phyloP scores from a whole-genome alignment of 768 basidiomycete genomes.

The Rickenella mellea region DNA sequence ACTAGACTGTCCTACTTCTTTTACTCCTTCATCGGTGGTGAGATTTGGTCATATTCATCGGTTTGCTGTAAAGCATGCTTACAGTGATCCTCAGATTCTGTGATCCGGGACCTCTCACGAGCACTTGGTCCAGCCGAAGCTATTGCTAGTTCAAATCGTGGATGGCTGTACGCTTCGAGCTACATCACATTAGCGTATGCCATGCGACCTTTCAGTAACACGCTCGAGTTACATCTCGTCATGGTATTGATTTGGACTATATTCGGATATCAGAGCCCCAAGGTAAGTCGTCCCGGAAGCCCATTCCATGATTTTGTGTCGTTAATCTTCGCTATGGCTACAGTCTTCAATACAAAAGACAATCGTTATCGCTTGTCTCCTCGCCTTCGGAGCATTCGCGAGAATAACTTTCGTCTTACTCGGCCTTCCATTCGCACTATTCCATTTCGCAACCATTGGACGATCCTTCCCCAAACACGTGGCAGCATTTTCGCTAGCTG shows the following conservation, averaged over 20 bases:
- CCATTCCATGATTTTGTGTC: no score
- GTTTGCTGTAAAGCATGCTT: background rate
- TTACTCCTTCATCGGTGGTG: slow-evolving; percentile 25
- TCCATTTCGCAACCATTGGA: slow-evolving; percentile 9
- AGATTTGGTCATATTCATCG: background rate
- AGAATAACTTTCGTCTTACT: slow-evolving; percentile 27
- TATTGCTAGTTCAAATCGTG: no score
- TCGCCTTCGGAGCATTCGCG: slow-evolving; percentile 22
- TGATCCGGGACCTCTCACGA: no score
- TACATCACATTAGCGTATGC: slow-evolving; percentile 28
- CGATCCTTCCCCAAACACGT: background rate
- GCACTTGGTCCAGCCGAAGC: no score
- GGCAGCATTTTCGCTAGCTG: slow-evolving; percentile 15
- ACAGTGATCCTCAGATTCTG: slow-evolving; percentile 13
- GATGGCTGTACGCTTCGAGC: slow-evolving; percentile 15
- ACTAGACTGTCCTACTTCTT: slow-evolving; percentile 22
- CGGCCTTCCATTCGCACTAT: slow-evolving; percentile 19
- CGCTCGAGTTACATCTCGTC: slow-evolving; percentile 23
- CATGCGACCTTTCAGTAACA: slow-evolving; percentile 29
- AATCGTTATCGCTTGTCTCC: slow-evolving; percentile 17
- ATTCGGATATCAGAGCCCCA: background rate
- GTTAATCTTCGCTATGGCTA: slow-evolving; percentile 4
- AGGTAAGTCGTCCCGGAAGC: background rate
- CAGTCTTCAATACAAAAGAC: slow-evolving; percentile 5
- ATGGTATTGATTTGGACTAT: slow-evolving; percentile 8